Evolutionary conservation across 495 filamentous ascomycete species (phyloP), one percentile per base, ranked within the genome.

Genomic region (Penicillium silybi): DNA sequence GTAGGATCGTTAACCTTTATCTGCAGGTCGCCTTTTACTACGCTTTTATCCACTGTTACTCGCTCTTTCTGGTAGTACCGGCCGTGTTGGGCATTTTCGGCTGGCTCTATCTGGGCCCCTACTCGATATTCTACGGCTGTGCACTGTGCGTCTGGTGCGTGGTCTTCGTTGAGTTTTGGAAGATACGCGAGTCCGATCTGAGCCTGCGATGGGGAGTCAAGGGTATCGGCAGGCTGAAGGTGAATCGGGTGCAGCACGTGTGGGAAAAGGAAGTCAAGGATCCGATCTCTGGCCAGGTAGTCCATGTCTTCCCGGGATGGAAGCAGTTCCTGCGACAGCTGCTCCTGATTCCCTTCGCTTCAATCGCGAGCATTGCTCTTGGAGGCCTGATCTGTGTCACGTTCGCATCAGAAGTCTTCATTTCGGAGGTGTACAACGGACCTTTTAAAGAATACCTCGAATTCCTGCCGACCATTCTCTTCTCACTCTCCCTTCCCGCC

Each of bases 121-220:
- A 89, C 66, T 97, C 92, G 6, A 80, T 84, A 53, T 67, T 87
- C 32, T 96, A 93, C 57, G 91, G 85, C 7, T 56, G 89, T 9
- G 74, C 85, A 19, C 91, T 86, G 57, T 84, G 83, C 25, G 68
- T 95, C 17, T 96, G 90, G 91, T 86, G 85, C 37, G 81, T 95
- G 6, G 73, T 90, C 15, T 97, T 98, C 58, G 86, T 95, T 20
- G 93, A 98, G 69, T 96, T 87, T 65, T 98, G 93, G 93, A 95
- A 93, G 73, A 85, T 88, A 50, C 91, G 93, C 66, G 90, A 98
- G 69, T 74, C 85, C 2, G 93, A 98, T 65, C 75, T 98, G 4
- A 86, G 85, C n/a, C 78, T 96, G 22, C 84, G 89, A 44, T 98
- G 93, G 93, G 87, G 86, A 3, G 92, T 96, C 18, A 83, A 85